Conservation (phyloP, 441 rosid species). For the Cnidoscolus chayamansa region DNA sequence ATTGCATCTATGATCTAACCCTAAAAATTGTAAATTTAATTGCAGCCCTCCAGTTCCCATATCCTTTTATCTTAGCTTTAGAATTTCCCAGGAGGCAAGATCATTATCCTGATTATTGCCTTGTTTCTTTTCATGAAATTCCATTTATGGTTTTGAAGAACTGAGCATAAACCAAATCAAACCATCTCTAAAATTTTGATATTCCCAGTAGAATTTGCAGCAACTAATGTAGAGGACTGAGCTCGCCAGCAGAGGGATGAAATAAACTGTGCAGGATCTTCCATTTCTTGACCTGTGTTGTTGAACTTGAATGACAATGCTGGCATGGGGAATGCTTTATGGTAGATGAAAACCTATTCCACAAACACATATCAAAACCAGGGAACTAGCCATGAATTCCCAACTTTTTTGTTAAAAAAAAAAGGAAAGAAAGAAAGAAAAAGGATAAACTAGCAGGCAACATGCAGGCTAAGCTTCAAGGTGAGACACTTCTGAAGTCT, state of each 20-base stretch:
- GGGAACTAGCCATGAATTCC: neutral
- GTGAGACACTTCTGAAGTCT: neutral
- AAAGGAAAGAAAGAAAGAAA: neutral
- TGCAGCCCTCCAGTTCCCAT: slow-evolving; percentile 21
- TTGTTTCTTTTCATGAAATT: neutral
- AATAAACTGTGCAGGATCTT: slow-evolving; percentile 72
- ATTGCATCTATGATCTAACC: slow-evolving; percentile 22
- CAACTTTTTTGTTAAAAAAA: too few relatives aligned
- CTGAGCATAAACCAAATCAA: slow-evolving; percentile 22
- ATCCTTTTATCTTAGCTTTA: slow-evolving; percentile 21
- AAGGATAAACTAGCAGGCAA: neutral
- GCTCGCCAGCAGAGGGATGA: slow-evolving; percentile 95
- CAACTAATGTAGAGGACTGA: slow-evolving; percentile 75
- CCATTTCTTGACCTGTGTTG: slow-evolving; percentile 54
- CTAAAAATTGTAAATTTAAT: slow-evolving; percentile 19
- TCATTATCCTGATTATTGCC: neutral
- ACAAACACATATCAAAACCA: neutral
- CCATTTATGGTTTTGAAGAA: neutral
- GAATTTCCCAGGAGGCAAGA: slow-evolving; percentile 17
- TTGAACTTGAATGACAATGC: slow-evolving; percentile 75
- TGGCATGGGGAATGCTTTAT: slow-evolving; percentile 98
- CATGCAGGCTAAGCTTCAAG: neutral
- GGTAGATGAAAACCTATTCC: slow-evolving; percentile 81
- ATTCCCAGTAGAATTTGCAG: slow-evolving; percentile 94
- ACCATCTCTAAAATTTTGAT: slow-evolving; percentile 95